A percentile compares a stretch with the other conserved stretches of the same genome.
Conservation (phyloP, 2,329 filamentous ascomycete genomes). For the Periconia digitata region DNA sequence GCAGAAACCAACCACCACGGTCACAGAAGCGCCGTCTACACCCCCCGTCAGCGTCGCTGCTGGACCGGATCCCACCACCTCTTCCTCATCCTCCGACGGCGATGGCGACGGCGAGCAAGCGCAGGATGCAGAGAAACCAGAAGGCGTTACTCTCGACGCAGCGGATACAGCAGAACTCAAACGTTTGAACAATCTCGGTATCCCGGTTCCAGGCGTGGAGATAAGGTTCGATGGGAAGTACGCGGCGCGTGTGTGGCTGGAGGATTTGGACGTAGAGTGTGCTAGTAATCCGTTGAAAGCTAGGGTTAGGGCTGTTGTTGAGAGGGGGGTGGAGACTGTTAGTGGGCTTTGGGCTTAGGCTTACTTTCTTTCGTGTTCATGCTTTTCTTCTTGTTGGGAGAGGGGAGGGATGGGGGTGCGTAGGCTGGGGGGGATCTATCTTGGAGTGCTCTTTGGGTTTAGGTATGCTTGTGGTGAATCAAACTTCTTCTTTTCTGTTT, state of each 20-base stretch:
- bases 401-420: too few relatives aligned
- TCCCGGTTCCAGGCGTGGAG: conserved; percentile 85
- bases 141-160: conserved; percentile 7
- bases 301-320: conserved; percentile 84
- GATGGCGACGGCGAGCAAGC: neutral
- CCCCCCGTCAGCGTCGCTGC: conserved; percentile 1
- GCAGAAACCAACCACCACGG: conserved; percentile 1
- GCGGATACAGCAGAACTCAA: conserved; percentile 63
- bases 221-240: conserved; percentile 82
- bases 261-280: conserved; percentile 89
- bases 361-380: neutral
- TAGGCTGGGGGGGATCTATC: too few relatives aligned
- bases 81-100: too few relatives aligned
- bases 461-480: too few relatives aligned
- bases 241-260: conserved; percentile 86
- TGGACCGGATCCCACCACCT: conserved; percentile 6
- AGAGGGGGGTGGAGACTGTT: conserved; percentile 84
- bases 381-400: neutral
- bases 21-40: neutral
- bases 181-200: conserved; percentile 77
- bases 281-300: conserved; percentile 76
- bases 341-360: conserved; percentile 35
- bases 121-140: neutral
- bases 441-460: too few relatives aligned
- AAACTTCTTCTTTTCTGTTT: too few relatives aligned